Evolutionary conservation across 2,329 filamentous ascomycete species (phyloP).

Genomic region (Gaeumannomyces tritici): DNA sequence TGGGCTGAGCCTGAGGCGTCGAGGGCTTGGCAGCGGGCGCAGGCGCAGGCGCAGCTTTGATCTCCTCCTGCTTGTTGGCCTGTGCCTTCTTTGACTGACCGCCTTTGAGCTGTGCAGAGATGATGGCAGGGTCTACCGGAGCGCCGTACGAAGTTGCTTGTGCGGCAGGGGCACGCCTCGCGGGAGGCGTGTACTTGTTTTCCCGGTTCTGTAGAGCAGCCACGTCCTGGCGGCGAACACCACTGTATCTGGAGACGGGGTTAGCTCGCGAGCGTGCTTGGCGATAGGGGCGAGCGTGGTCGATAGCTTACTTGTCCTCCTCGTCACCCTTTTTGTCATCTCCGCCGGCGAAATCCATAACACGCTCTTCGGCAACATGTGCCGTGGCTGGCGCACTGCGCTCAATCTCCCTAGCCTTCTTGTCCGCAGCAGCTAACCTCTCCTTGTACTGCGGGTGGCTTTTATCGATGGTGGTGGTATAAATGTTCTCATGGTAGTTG

Average conservation of each 20-base stretch:
- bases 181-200: slow-evolving; percentile 84
- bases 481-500: slow-evolving; percentile 88
- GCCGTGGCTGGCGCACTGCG: slow-evolving; percentile 61
- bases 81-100: slow-evolving; percentile 30
- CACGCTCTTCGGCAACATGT: slow-evolving; percentile 84
- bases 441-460: slow-evolving; percentile 73
- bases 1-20: slow-evolving; percentile 8
- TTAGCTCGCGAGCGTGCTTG: background rate
- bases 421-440: slow-evolving; percentile 68
- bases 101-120: slow-evolving; percentile 66
- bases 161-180: slow-evolving; percentile 67
- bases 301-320: slow-evolving; percentile 68
- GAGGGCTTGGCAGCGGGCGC: slow-evolving; percentile 11
- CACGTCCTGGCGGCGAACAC: slow-evolving; percentile 71
- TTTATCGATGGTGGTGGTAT: slow-evolving; percentile 85
- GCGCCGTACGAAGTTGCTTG: slow-evolving; percentile 66
- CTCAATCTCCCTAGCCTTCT: slow-evolving; percentile 85
- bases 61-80: slow-evolving; percentile 24
- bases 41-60: slow-evolving; percentile 15
- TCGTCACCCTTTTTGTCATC: slow-evolving; percentile 68
- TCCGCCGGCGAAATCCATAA: slow-evolving; percentile 55
- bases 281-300: background rate
- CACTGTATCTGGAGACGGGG: slow-evolving; percentile 61
- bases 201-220: slow-evolving; percentile 50
- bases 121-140: slow-evolving; percentile 80